A percentile compares a stretch with the other conserved stretches of the same genome.
These are phyloP conservation scores for Phoma sp. DNA, from an alignment of 2,329 filamentous ascomycete species.

Conservation along the genomic window DNA sequence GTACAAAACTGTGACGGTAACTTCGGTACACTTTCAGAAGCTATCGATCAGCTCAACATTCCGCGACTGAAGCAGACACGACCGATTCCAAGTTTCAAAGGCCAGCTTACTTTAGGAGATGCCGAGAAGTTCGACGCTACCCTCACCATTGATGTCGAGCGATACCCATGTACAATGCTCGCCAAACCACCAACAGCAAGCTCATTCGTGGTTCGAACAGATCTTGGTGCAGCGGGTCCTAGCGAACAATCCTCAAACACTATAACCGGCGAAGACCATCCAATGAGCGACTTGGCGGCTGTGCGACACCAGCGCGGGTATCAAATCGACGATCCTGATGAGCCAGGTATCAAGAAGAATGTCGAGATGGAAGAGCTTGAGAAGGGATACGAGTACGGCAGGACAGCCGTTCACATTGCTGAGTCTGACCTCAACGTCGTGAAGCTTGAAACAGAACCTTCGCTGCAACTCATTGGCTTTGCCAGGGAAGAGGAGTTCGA, in stretches of 20 bases:
- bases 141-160: slow-evolving; percentile 83
- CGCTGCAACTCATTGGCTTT: slow-evolving; percentile 87
- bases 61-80: slow-evolving; percentile 79
- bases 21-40: slow-evolving; percentile 86
- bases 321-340: slow-evolving; percentile 76
- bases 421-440: slow-evolving; percentile 87
- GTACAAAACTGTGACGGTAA: slow-evolving; percentile 71
- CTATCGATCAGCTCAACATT: slow-evolving; percentile 78
- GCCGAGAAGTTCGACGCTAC: slow-evolving; percentile 75
- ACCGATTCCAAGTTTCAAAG: slow-evolving; percentile 81
- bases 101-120: slow-evolving; percentile 80
- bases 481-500: slow-evolving; percentile 79
- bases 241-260: slow-evolving; percentile 63
- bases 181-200: slow-evolving; percentile 78
- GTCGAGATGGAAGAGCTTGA: slow-evolving; percentile 83
- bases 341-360: slow-evolving; percentile 80
- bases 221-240: slow-evolving; percentile 55
- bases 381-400: slow-evolving; percentile 94
- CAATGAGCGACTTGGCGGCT: slow-evolving; percentile 61
- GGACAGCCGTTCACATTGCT: slow-evolving; percentile 88
- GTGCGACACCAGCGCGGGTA: slow-evolving; percentile 84
- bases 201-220: slow-evolving; percentile 69
- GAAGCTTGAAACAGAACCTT: slow-evolving; percentile 78
- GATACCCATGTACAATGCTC: slow-evolving; percentile 85
- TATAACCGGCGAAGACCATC: slow-evolving; percentile 51